Evolutionary conservation across 306 rosid genomes (phyloP).

Genomic region (Cucurbita moschata): DNA sequence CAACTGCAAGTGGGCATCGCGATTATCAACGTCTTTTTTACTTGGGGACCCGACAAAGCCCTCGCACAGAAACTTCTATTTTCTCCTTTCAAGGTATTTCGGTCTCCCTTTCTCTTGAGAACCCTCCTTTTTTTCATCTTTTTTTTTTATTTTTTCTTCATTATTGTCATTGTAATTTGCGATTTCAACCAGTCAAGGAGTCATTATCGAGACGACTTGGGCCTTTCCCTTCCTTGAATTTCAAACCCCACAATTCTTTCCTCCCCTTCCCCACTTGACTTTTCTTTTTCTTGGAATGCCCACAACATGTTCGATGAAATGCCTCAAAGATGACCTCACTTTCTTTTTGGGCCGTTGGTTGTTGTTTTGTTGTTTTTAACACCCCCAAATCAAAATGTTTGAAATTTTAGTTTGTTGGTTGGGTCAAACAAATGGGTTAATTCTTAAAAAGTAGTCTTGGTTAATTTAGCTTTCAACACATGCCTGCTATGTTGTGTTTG

Average conservation of each 20-base stretch:
- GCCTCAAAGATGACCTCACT: not conserved
- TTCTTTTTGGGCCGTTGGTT: not conserved
- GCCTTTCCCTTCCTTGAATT: not conserved
- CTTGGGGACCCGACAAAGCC: not conserved
- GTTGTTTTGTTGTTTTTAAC: not conserved
- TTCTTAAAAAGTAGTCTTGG: not conserved
- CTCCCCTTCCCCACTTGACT: not conserved
- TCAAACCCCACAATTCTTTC: not conserved
- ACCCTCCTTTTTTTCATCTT: not conserved
- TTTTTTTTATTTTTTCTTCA: too few relatives aligned
- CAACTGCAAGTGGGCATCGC: not conserved
- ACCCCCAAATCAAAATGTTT: not conserved
- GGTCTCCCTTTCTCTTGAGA: not conserved
- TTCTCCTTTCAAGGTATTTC: slow-evolving; percentile 1
- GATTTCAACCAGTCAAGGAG: not conserved
- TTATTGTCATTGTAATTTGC: not conserved
- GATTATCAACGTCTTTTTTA: not conserved
- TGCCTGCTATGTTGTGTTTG: not conserved
- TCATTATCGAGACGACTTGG: not conserved
- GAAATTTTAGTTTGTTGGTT: not conserved
- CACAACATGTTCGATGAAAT: not conserved
- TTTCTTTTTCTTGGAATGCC: not conserved
- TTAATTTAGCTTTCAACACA: not conserved
- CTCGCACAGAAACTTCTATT: slow-evolving; percentile 12
- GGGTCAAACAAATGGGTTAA: not conserved